Evolutionary conservation across 257 asterid species (phyloP), one percentile per base, ranked within the genome.

Genomic region (Knoxia roxburghii): DNA sequence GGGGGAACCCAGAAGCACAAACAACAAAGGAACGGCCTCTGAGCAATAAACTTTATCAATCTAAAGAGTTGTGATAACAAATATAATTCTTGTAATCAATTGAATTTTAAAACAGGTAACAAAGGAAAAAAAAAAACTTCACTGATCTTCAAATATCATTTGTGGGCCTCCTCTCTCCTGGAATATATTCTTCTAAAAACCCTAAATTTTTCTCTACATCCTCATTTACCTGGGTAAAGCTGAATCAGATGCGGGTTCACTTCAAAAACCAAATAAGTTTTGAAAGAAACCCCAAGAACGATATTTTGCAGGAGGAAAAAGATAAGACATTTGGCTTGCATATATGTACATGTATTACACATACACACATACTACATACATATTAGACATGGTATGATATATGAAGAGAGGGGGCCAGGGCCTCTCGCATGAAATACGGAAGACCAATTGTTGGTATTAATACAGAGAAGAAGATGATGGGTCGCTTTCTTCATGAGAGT

Each of bases 401-500:
- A 50, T 48, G 29, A 41, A 65, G 49, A 27, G 40, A 59, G 40
- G 23, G 61, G 63, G 51, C 7, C 27, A 24, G 27, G 75, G 11
- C 20, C 27, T 15, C 62, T 80, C 66, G 83, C 87, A 75, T 41
- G 71, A 73, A 80, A 73, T 41, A 65, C 70, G 82, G 77, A 64
- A 65, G 64, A 58, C 65, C 69, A 35, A 60, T 60, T 59, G 64
- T 50, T n/a, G 18, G 65, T 35, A 54, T 73, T 85, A 76, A 67
- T 71, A 61, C 62, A 68, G 64, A 77, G 70, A 73, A 70, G 76
- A 49, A 54, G 73, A 69, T 68, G 88, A 76, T 33, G 73, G 61
- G 88, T 80, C 88, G 69, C 79, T 80, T 37, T 80, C 85, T 24
- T 69, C 88, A 78, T 80, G 85, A 75, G 88, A 83, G 67, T 80